Evolutionary conservation across 2,329 filamentous ascomycete genomes (phyloP).

Genomic region (Aspergillus neoniger): DNA sequence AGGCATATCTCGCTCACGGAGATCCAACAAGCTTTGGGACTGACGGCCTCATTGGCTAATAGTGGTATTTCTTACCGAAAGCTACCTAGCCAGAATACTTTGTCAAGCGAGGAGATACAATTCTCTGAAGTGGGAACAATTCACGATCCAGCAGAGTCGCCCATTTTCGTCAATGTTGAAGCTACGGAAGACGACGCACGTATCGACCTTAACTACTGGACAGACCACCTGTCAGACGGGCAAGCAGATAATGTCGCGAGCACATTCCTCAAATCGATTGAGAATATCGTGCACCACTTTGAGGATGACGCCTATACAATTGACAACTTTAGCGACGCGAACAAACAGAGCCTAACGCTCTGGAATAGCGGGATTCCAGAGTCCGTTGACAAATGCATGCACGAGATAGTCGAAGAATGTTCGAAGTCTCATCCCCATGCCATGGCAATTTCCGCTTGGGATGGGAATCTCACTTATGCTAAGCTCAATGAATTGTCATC

Average conservation of each 20-base stretch:
- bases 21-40: slow-evolving; percentile 48
- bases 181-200: slow-evolving; percentile 43
- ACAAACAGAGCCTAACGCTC: slow-evolving; percentile 30
- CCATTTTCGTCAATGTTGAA: slow-evolving; percentile 52
- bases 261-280: slow-evolving; percentile 39
- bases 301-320: slow-evolving; percentile 36
- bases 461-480: slow-evolving; percentile 37
- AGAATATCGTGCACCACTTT: slow-evolving; percentile 41
- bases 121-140: slow-evolving; percentile 43
- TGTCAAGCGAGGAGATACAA: slow-evolving; percentile 32
- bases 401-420: slow-evolving; percentile 31
- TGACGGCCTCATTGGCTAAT: slow-evolving; percentile 48
- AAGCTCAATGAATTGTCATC: slow-evolving; percentile 38
- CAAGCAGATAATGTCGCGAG: slow-evolving; percentile 44
- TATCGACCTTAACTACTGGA: slow-evolving; percentile 48
- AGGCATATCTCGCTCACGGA: slow-evolving; percentile 49
- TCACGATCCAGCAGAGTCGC: slow-evolving; percentile 53
- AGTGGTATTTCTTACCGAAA: slow-evolving; percentile 52
- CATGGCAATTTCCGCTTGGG: slow-evolving; percentile 35
- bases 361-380: slow-evolving; percentile 34
- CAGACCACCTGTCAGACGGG: slow-evolving; percentile 39
- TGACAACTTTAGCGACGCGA: slow-evolving; percentile 41
- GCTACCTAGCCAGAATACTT: slow-evolving; percentile 35
- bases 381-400: slow-evolving; percentile 29
- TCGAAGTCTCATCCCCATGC: slow-evolving; percentile 25